These are phyloP conservation scores for Pythium dissimile DNA, from an alignment of 352 stramenopile genomes.

Conservation along the genomic window DNA sequence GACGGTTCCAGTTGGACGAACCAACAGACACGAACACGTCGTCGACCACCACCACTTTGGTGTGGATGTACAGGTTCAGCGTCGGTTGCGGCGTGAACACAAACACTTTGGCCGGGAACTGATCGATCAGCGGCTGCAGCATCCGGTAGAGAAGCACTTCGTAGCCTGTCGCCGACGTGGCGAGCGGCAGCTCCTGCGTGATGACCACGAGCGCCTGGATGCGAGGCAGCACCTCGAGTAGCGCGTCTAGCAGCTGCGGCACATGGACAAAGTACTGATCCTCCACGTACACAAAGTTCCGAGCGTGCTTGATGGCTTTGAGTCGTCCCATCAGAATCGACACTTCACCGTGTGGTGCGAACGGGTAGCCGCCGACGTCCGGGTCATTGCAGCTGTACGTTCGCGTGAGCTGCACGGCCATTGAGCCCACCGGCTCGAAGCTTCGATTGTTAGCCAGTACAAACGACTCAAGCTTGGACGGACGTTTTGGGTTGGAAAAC, in stretches of 20 bases:
- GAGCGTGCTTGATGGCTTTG: constrained; percentile 28
- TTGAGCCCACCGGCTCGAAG: background rate
- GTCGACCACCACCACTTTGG: constrained; percentile 42
- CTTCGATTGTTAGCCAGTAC: background rate
- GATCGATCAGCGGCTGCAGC: constrained; percentile 26
- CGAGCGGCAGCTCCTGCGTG: constrained; percentile 16
- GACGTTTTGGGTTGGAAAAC: constrained; percentile 5
- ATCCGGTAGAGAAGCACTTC: constrained; percentile 33
- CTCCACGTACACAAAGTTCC: constrained; percentile 40
- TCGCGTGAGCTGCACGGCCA: constrained; percentile 28
- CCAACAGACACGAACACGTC: constrained; percentile 28
- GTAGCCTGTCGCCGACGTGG: constrained; percentile 24
- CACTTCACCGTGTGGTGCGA: constrained; percentile 26
- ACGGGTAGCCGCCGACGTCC: constrained; percentile 21
- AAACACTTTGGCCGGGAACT: constrained; percentile 36
- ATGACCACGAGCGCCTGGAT: constrained; percentile 30
- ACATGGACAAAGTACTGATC: constrained; percentile 42
- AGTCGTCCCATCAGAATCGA: constrained; percentile 24
- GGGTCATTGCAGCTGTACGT: constrained; percentile 33
- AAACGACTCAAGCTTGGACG: background rate
- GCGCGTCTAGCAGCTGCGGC: constrained; percentile 16
- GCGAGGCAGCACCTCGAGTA: constrained; percentile 20
- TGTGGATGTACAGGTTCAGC: constrained; percentile 50
- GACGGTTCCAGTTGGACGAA: constrained; percentile 30
- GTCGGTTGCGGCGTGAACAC: constrained; percentile 16